Evolutionary conservation across 1,284 basidiomycete genomes (phyloP).

Genomic region (Abortiporus biennis): DNA sequence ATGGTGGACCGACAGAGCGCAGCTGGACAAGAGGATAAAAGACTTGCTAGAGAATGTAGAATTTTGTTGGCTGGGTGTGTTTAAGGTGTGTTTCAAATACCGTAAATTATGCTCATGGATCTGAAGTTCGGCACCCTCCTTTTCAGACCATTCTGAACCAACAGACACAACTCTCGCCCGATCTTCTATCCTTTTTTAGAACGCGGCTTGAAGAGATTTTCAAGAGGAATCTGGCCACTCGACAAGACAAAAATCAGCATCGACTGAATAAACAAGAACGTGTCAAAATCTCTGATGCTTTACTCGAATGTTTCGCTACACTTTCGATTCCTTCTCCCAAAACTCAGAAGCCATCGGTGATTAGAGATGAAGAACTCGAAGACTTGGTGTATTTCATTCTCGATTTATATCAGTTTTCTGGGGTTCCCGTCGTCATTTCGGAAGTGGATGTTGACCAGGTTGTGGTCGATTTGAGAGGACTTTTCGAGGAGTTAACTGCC

Average conservation of each 20-base stretch:
- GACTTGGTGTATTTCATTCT: conserved; percentile 93
- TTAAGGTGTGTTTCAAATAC: too few relatives aligned
- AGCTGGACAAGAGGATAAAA: conserved; percentile 73
- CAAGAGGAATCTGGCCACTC: conserved; percentile 36
- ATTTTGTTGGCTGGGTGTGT: conserved; percentile 94
- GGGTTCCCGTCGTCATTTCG: conserved; percentile 82
- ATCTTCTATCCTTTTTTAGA: conserved; percentile 51
- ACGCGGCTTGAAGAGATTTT: conserved; percentile 71
- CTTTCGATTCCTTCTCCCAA: conserved; percentile 76
- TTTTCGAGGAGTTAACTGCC: conserved; percentile 62
- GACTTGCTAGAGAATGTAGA: conserved; percentile 83
- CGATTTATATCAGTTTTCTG: conserved; percentile 92
- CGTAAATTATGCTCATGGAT: conserved; percentile 10
- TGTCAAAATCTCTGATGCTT: conserved; percentile 57
- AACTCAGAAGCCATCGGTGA: too few relatives aligned
- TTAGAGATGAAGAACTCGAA: conserved; percentile 92
- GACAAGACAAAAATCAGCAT: conserved; percentile 49
- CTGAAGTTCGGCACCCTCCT: conserved; percentile 1
- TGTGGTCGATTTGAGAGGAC: conserved; percentile 64
- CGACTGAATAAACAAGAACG: conserved; percentile 37
- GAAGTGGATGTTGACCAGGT: conserved; percentile 92
- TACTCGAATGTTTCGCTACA: conserved; percentile 84
- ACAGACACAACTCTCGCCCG: conserved; percentile 37
- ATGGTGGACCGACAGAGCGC: conserved; percentile 85
- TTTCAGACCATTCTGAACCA: conserved; percentile 66